Conservation (phyloP, 768 basidiomycete genomes). For the Megacollybia marginata region DNA sequence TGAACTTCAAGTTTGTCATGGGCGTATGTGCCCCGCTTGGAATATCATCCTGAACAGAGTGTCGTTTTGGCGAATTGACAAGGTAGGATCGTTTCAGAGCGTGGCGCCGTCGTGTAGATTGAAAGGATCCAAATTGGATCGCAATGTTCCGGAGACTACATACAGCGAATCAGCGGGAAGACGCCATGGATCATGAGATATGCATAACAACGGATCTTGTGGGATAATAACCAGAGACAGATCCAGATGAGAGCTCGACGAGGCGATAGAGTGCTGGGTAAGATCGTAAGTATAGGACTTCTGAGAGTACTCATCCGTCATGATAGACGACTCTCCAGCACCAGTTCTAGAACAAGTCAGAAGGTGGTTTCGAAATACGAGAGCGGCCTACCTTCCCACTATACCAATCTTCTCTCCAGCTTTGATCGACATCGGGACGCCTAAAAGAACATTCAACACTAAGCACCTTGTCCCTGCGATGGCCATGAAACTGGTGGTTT, state of each 20-base stretch:
- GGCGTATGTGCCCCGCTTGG: slow-evolving; percentile 35
- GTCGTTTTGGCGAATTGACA: slow-evolving; percentile 42
- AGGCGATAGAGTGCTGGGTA: slow-evolving; percentile 73
- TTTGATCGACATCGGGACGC: slow-evolving; percentile 54
- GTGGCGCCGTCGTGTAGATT: slow-evolving; percentile 68
- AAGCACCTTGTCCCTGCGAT: slow-evolving; percentile 50
- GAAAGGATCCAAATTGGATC: slow-evolving; percentile 89
- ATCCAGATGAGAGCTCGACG: slow-evolving; percentile 72
- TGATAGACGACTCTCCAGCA: slow-evolving; percentile 85
- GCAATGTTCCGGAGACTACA: slow-evolving; percentile 70
- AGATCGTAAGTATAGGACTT: background rate
- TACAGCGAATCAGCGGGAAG: slow-evolving; percentile 2
- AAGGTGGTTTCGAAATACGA: slow-evolving; percentile 1
- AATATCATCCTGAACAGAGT: slow-evolving; percentile 22
- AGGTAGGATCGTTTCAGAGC: slow-evolving; percentile 82
- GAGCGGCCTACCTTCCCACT: slow-evolving; percentile 46
- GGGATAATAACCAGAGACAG: slow-evolving; percentile 80
- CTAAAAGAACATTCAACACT: too few relatives aligned
- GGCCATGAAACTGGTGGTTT: slow-evolving; percentile 71
- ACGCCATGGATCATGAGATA: slow-evolving; percentile 6
- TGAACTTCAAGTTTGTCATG: slow-evolving; percentile 62
- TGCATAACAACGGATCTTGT: slow-evolving; percentile 65
- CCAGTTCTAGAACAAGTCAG: slow-evolving; percentile 48
- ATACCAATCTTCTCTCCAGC: slow-evolving; percentile 90
- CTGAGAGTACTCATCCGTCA: slow-evolving; percentile 63